Evolutionary conservation across 192 early-diverging fungal species (phyloP), one percentile per base, ranked within the genome.

Genomic region (Entomortierella beljakovae): DNA sequence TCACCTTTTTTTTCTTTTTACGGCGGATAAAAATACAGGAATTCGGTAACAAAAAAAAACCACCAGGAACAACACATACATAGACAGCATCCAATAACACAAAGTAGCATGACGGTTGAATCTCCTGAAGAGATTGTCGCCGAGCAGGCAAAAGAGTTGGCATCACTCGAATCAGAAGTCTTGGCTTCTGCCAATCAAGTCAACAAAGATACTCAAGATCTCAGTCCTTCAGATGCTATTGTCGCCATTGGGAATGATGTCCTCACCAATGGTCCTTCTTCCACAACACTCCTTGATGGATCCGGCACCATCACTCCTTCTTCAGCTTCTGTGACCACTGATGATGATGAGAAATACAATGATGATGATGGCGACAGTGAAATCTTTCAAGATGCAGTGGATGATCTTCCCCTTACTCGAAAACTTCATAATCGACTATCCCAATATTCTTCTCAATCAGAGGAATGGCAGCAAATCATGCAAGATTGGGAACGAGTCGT

Each of bases 401-500:
- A 74, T 13, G 63, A 74, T 32, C 20, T 74, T n/a, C 71, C 71
- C 11, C 57, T 63, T 25, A 61, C 71, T 8, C n/a, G 42, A 11
- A 74, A 74, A 37, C 63, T 74, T 15, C 42, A 74, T 20, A 63
- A 66, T 18, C 43, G 71, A n/a, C 55, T 74, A 20, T 60, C 63
- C 3, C 35, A 34, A 37, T 74, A 65, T 37, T 53, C 54, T 3
- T 63, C 71, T 23, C 63, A 64, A 9, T 28, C 63, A 0, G 71
- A 74, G 25, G 71, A 74, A 43, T 74, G 71, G 71, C 63, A 74
- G 48, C 71, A 74, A 40, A 74, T 74, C 40, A 33, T 74, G 57
- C 71, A 66, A 49, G 71, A 74, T 25, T 74, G 71, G 71, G 63
- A 74, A 11, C 63, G 71, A 0, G 71, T 74, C 40, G 66, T 74